Conservation (phyloP, 2,329 filamentous ascomycete genomes). For the Diaporthe sp. region DNA sequence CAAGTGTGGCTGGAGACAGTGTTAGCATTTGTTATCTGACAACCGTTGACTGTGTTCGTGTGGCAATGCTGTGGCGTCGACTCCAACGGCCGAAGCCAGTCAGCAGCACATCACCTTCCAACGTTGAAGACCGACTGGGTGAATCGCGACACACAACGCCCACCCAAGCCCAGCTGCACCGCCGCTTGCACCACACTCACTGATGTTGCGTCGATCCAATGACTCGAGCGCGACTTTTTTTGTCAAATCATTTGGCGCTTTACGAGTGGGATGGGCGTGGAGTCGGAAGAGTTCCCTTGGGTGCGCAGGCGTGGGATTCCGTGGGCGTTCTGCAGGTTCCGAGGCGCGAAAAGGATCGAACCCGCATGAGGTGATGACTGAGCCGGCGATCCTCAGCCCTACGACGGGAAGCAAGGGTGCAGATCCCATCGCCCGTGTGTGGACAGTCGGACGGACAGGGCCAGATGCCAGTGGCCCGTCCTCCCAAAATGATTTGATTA, state of each 20-base stretch:
- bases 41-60: constrained; percentile 1
- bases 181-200: not conserved
- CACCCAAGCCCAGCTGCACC: not conserved
- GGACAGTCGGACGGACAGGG: not conserved
- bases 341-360: constrained; percentile 22
- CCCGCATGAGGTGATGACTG: constrained; percentile 30
- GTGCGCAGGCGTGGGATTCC: constrained; percentile 1
- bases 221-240: not conserved
- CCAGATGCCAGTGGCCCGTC: not conserved
- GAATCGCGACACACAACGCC: not conserved
- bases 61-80: constrained; percentile 11
- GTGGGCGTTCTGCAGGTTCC: constrained; percentile 19
- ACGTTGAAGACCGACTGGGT: not conserved
- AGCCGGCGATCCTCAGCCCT: constrained; percentile 28
- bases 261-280: constrained; percentile 4
- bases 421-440: not conserved
- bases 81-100: not conserved
- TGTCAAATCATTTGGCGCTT: not conserved
- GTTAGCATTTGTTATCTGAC: not conserved
- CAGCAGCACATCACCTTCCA: not conserved
- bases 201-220: not conserved
- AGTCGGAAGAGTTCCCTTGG: not conserved
- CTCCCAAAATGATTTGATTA: not conserved
- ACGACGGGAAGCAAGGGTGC: constrained; percentile 35
- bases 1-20: constrained; percentile 8